These are phyloP conservation scores for Penicillium atrosanguineum DNA, from an alignment of 495 filamentous ascomycete genomes.

Conservation along the genomic window DNA sequence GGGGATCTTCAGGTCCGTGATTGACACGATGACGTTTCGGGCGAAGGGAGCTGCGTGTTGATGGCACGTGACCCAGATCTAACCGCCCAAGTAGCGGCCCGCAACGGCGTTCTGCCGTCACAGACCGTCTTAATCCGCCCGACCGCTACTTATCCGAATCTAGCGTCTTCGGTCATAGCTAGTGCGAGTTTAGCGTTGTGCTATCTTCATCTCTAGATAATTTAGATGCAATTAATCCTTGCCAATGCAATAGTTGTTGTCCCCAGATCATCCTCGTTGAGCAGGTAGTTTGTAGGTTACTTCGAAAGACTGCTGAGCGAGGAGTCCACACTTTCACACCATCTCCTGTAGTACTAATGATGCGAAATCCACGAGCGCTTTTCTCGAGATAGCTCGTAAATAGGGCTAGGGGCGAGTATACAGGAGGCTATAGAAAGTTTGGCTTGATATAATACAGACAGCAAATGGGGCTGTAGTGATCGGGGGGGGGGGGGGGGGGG, in stretches of 20 bases:
- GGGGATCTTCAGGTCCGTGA: neutral
- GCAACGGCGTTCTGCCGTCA: neutral
- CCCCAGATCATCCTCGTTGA: conserved; percentile 1
- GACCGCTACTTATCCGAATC: too few species aligned
- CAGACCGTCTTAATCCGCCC: too few species aligned
- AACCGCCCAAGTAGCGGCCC: neutral
- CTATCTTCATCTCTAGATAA: too few species aligned
- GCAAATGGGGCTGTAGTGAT: too few species aligned
- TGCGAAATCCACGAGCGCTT: conserved; percentile 11
- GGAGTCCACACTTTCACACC: neutral
- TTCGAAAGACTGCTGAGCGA: neutral
- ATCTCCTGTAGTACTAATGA: conserved; percentile 4
- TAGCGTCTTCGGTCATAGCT: too few species aligned
- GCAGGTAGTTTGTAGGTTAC: neutral
- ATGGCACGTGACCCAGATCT: conserved; percentile 4
- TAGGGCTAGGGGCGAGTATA: conserved; percentile 45
- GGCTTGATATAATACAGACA: too few species aligned
- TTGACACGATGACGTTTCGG: conserved; percentile 35
- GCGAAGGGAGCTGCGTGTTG: conserved; percentile 33
- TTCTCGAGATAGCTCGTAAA: conserved; percentile 34
- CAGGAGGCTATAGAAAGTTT: conserved; percentile 49
- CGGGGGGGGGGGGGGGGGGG: too few species aligned
- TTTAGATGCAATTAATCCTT: too few species aligned
- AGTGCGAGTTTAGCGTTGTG: neutral
- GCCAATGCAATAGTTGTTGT: conserved; percentile 13